Evolutionary conservation across 768 basidiomycete genomes (phyloP), one percentile per base, ranked within the genome.

Genomic region (Pholiota molesta): DNA sequence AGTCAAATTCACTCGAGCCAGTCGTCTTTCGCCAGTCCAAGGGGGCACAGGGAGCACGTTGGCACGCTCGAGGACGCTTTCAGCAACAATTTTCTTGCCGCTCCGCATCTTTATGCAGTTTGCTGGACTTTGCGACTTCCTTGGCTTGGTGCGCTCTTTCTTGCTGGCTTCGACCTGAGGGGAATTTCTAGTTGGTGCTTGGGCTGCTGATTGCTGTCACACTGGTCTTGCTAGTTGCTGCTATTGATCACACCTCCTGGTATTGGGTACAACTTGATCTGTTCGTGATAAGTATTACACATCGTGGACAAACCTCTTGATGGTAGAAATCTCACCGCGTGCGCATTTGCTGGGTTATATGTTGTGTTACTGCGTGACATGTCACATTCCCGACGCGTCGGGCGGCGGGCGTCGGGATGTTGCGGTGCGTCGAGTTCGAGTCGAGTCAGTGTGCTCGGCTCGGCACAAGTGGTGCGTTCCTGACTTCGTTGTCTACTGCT

Each of bases 181-280:
- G 6, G 42, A 9, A 19, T 19, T 19, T 44, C 16, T 14, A 19
- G 9, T 31, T 39, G 33, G n/a, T 5, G 37, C 33, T 55, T 14
- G 14, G 26, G 33, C 21, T 42, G 13, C 26, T 44, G 26, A 19
- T 56, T 44, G 26, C 40, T 44, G 40, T 56, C 55, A 56, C 55
- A 56, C 55, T 26, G 40, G 54, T 40, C 35, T 55, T 55, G 54
- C 21, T n/a, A 0, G 16, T 44, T 44, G 42, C 21, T 44, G 42
- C 42, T 44, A 17, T 19, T 29, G 40, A 56, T 56, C 55, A 56
- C 55, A 56, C 55, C 23, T 28, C 33, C n/a, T 14, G 13, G 29
- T 16, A 21, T 35, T 16, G 52, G 28, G n/a, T 6, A n/a, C 3
- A 23, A 16, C 54, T 55, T 8, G 35, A 16, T 13, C 21, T 23